phyloP scores from a whole-genome alignment of 192 early-diverging fungal species.

The Coemansia sp. region DNA sequence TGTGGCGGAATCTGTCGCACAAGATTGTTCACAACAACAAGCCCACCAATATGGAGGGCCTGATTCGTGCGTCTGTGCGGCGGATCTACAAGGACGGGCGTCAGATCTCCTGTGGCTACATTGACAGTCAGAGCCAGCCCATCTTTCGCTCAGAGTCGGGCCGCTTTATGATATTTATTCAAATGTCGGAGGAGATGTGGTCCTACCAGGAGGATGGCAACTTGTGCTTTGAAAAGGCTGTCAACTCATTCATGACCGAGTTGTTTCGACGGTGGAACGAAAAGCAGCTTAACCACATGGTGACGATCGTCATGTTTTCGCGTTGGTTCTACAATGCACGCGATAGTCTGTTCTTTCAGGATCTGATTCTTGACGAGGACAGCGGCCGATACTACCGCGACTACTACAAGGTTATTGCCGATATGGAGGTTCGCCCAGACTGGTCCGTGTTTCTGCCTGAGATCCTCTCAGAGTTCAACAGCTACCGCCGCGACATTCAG shows the following conservation, averaged over 20 bases:
- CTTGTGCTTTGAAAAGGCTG: constrained; percentile 89
- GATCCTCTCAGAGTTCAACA: constrained; percentile 45
- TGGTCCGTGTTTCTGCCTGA: constrained; percentile 62
- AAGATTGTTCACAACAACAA: constrained; percentile 77
- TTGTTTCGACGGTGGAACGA: constrained; percentile 86
- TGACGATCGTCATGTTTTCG: constrained; percentile 94
- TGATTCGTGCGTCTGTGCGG: constrained; percentile 76
- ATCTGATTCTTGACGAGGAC: constrained; percentile 54
- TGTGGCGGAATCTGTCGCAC: constrained; percentile 68
- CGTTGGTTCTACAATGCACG: constrained; percentile 75
- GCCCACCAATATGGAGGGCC: constrained; percentile 66
- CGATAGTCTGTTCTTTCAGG: constrained; percentile 44
- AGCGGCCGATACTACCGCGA: constrained; percentile 77
- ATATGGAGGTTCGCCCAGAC: constrained; percentile 70
- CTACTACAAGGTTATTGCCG: constrained; percentile 93
- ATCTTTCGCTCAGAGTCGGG: constrained; percentile 94
- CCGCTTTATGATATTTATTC: constrained; percentile 91
- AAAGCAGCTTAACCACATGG: constrained; percentile 83
- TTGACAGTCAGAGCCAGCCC: constrained; percentile 74
- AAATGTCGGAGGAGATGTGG: constrained; percentile 98
- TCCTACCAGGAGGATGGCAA: constrained; percentile 97
- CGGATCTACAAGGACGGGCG: constrained; percentile 69
- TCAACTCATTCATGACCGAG: constrained; percentile 85
- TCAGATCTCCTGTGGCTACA: constrained; percentile 74
- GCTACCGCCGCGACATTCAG: constrained; percentile 48